Evolutionary conservation across 768 basidiomycete species (phyloP), one percentile per base, ranked within the genome.

Genomic region (Fistulinella prunicolor): DNA sequence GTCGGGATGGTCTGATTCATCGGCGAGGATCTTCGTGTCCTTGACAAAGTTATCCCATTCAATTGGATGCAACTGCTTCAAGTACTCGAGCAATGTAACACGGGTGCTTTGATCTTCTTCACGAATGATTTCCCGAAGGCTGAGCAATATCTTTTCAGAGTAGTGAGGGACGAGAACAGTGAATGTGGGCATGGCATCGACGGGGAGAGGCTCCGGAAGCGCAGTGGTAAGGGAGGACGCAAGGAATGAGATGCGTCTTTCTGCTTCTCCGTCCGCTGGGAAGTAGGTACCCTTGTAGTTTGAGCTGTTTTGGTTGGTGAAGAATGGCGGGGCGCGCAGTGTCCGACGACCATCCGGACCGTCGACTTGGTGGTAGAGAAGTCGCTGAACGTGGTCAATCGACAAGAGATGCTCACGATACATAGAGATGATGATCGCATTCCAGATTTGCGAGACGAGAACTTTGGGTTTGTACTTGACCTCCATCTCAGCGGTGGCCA

Each of bases 1-100:
- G 65, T 87, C 13, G 53, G 73, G 64, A 10, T 70, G 73, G 14
- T 79, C 81, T 1, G 83, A 81, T 67, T 98, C 96, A 55, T 97
- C 96, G 0, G 92, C 93, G 32, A 98, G 75, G 55, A 99, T 99
- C 77, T 98, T 99, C 53, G 96, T 99, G 63, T 99, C 96, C 75
- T 94, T 94, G 58, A 99, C 96, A 62, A 99, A 99, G 69, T 99
- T 99, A 73, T 97, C 96, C 96, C 96, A 99, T 66, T 99, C 96
- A 49, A 97, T 79, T 17, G 96, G 95, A 65, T 98, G 96, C 39
- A 99, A 77, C 67, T 99, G 96, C 70, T 99, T 99, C 66, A 98
- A 75, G 68, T 99, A 99, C 70, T 99, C 96, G 48, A 99, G 79
- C 20, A 97, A 76, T 9, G 96, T 99, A 48, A 99, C 96, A 4